Evolutionary conservation across 306 rosid species (phyloP), one percentile per base, ranked within the genome.

Genomic region (Prosopis cineraria): DNA sequence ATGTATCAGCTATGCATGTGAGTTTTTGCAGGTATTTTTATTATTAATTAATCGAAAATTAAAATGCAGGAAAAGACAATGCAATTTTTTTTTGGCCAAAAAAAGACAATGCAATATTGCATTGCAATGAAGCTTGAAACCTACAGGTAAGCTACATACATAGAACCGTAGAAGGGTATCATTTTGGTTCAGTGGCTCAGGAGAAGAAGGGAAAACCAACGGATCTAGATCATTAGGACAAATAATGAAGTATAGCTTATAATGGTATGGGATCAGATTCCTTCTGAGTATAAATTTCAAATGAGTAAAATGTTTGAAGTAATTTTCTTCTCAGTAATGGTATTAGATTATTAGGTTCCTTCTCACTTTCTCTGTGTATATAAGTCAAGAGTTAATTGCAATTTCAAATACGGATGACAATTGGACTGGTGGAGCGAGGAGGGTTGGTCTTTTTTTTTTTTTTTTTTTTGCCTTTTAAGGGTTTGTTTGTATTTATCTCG

Each of bases 1-100:
- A 67, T 67, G 22, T 67, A 13, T 67, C 72, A 67, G 39, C 27
- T 39, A 67, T 67, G 72, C 72, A 67, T 67, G 72, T 67, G 72
- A 67, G 72, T 67, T 67, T 39, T 67, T 67, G 72, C 72, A 67
- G 72, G 33, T 67, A 22, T 52, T 52, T 5, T 52, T 52, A 52
- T 52, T 16, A n/a, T n/a, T n/a, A n/a, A n/a, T n/a, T n/a, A n/a
- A n/a, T n/a, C n/a, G n/a, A n/a, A n/a, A n/a, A n/a, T n/a, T n/a
- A n/a, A n/a, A n/a, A n/a, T n/a, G n/a, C n/a, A n/a, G n/a, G n/a
- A 48, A 19, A 22, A 19, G 22, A 24, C 24, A 48, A 24, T 48
- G 24, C 55, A 48, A 2, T 45, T 45, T 2, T 13, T n/a, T 2
- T 45, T 14, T 16, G n/a, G 10, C n/a, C 16, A 16, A 14, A n/a